phyloP scores from a whole-genome alignment of 2,329 filamentous ascomycete genomes.

The Elsinoe arachidis region DNA sequence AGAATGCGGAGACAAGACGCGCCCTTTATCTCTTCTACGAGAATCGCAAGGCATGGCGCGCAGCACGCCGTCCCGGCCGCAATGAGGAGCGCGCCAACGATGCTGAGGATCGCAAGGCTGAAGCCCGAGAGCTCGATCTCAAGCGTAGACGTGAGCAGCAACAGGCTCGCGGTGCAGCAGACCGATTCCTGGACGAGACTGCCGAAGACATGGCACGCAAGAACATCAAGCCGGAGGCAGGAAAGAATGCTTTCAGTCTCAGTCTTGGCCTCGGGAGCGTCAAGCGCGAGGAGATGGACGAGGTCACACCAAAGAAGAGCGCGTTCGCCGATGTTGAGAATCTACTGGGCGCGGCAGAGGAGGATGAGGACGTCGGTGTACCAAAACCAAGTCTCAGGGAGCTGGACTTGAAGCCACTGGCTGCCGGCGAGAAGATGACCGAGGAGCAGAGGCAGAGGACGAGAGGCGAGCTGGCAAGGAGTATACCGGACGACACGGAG shows the following conservation, averaged over 20 bases:
- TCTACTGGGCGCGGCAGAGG: conserved; percentile 73
- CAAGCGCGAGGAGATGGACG: conserved; percentile 14
- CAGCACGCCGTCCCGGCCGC: conserved; percentile 67
- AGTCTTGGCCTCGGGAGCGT: conserved; percentile 15
- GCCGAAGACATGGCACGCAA: conserved; percentile 60
- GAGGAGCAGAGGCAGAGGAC: conserved; percentile 83
- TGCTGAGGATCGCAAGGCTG: conserved; percentile 62
- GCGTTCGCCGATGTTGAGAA: conserved; percentile 92
- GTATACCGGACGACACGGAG: conserved; percentile 80
- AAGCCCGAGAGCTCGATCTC: conserved; percentile 62
- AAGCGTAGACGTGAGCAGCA: conserved; percentile 59
- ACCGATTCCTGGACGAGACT: conserved; percentile 81
- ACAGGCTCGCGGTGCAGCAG: conserved; percentile 73
- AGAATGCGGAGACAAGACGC: conserved; percentile 66
- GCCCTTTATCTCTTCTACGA: conserved; percentile 79
- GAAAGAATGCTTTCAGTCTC: conserved; percentile 14
- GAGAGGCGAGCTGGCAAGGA: conserved; percentile 70
- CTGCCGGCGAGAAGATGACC: conserved; percentile 57
- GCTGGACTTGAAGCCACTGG: conserved; percentile 37
- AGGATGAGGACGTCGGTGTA: conserved; percentile 62
- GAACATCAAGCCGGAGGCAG: conserved; percentile 28
- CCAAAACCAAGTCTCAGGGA: conserved; percentile 19
- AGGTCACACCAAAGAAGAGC: conserved; percentile 11
- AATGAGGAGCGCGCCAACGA: conserved; percentile 72
- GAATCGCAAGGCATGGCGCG: conserved; percentile 75